Percentiles rank a stretch among this genome's conserved stretches.
These are phyloP conservation scores for Tricholoma hemisulphureum DNA, from an alignment of 768 basidiomycete genomes.

Conservation along the genomic window DNA sequence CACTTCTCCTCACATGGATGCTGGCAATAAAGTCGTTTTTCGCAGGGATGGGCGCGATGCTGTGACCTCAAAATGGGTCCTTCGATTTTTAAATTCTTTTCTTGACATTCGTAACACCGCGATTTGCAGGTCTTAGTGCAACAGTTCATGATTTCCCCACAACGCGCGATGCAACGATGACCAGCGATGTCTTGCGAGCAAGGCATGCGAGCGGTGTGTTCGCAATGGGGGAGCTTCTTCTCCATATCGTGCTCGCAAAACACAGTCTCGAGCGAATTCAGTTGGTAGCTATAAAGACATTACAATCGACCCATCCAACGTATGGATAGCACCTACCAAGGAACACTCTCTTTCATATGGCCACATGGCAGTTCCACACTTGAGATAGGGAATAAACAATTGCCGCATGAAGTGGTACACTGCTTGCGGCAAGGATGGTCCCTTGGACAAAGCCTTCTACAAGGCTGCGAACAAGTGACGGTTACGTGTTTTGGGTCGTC, in stretches of 20 bases:
- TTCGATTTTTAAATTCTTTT: slow-evolving; percentile 7
- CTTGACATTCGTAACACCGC: slow-evolving; percentile 50
- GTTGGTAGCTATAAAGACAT: slow-evolving; percentile 35
- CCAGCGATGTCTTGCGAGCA: slow-evolving; percentile 46
- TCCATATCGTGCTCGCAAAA: slow-evolving; percentile 41
- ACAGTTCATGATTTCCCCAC: slow-evolving; percentile 47
- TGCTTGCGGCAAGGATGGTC: slow-evolving; percentile 56
- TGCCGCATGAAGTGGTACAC: slow-evolving; percentile 53
- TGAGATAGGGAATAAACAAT: slow-evolving; percentile 47
- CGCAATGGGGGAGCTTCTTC: slow-evolving; percentile 50
- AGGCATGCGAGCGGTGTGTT: slow-evolving; percentile 46
- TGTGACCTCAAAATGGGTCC: slow-evolving; percentile 24
- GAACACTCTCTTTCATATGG: slow-evolving; percentile 41
- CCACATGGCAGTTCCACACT: slow-evolving; percentile 58
- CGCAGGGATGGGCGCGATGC: slow-evolving; percentile 51
- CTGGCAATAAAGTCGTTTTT: slow-evolving; percentile 51
- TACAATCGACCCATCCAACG: background rate
- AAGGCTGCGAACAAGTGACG: slow-evolving; percentile 46
- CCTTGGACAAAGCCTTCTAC: slow-evolving; percentile 50
- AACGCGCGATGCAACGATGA: slow-evolving; percentile 40
- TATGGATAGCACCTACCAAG: slow-evolving; percentile 44
- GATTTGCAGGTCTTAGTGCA: slow-evolving; percentile 52
- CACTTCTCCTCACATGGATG: slow-evolving; percentile 53
- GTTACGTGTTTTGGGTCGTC: slow-evolving; percentile 55
- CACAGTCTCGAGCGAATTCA: slow-evolving; percentile 45